phyloP scores from a whole-genome alignment of 2,329 filamentous ascomycete genomes.

The Ceratocystis diversiconidia region DNA sequence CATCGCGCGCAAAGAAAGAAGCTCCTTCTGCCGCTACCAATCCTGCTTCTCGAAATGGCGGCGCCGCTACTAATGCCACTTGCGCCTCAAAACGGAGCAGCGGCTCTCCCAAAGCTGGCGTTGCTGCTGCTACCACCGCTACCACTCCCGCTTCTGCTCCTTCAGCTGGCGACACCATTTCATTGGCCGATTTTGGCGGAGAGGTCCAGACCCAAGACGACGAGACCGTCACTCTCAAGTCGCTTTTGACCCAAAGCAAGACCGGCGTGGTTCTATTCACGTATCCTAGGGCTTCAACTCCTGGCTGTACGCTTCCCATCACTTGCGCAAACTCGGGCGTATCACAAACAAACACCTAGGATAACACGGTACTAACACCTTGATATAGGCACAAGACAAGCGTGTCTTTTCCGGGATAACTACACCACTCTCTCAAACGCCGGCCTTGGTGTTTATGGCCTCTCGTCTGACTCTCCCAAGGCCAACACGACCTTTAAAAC shows the following conservation, averaged over 20 bases:
- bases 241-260: slow-evolving; percentile 70
- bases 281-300: slow-evolving; percentile 87
- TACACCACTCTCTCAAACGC: slow-evolving; percentile 61
- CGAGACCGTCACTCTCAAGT: slow-evolving; percentile 61
- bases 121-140: not conserved
- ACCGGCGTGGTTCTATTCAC: slow-evolving; percentile 84
- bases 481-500: slow-evolving; percentile 85
- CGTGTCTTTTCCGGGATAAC: slow-evolving; percentile 79
- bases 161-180: slow-evolving; percentile 40
- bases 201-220: slow-evolving; percentile 80
- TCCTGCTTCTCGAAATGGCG: not conserved
- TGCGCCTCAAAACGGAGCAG: not conserved
- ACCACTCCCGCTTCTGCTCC: not conserved
- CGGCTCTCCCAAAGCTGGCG: not conserved
- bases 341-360: not conserved
- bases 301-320: slow-evolving; percentile 58
- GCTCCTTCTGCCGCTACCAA: slow-evolving; percentile 18
- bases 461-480: slow-evolving; percentile 77
- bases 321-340: not conserved
- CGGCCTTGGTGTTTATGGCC: slow-evolving; percentile 76
- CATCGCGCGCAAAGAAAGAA: slow-evolving; percentile 27
- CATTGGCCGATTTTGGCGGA: slow-evolving; percentile 47
- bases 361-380: slow-evolving; percentile 9
- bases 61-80: not conserved
- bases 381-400: slow-evolving; percentile 71